Evolutionary conservation across 345 rosid species (phyloP).

Genomic region (Gossypium sturtianum): DNA sequence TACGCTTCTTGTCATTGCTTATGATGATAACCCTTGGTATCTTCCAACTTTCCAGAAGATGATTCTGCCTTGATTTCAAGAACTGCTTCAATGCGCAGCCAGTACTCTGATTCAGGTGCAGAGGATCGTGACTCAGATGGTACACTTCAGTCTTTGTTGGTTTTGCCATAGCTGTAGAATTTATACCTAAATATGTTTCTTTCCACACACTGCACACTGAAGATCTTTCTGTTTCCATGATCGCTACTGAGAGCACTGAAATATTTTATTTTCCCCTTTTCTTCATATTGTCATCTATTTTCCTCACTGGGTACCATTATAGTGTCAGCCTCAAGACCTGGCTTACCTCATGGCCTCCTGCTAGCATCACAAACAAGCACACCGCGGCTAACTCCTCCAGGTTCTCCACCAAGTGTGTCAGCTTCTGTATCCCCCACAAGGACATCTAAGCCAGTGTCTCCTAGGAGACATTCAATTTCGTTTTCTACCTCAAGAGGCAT

Average conservation of each 20-base stretch:
- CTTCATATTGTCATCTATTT: not conserved
- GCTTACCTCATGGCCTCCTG: constrained; percentile 22
- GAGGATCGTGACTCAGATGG: constrained; percentile 53
- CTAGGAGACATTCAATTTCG: constrained; percentile 70
- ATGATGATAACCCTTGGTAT: not conserved
- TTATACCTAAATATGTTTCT: not conserved
- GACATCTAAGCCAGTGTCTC: constrained; percentile 70
- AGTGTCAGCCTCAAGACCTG: constrained; percentile 12
- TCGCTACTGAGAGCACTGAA: constrained; percentile 2
- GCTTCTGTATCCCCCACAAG: constrained; percentile 76
- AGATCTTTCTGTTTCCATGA: not conserved
- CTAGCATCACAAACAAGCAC: constrained; percentile 62
- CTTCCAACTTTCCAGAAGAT: constrained; percentile 45
- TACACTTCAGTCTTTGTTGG: constrained; percentile 19
- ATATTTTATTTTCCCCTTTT: not conserved
- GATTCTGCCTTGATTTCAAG: constrained; percentile 40
- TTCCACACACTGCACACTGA: not conserved
- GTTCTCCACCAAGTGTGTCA: constrained; percentile 72
- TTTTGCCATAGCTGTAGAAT: not conserved
- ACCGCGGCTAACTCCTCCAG: constrained; percentile 78
- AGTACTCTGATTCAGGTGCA: constrained; percentile 39
- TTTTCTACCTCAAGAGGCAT: constrained; percentile 72
- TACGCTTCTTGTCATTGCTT: not conserved
- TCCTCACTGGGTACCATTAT: constrained; percentile 4
- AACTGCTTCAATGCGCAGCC: constrained; percentile 48